A percentile compares a stretch with the other conserved stretches of the same genome.
Evolutionary conservation across 805 yeast species (phyloP).

Genomic region (Saitoella complicata): DNA sequence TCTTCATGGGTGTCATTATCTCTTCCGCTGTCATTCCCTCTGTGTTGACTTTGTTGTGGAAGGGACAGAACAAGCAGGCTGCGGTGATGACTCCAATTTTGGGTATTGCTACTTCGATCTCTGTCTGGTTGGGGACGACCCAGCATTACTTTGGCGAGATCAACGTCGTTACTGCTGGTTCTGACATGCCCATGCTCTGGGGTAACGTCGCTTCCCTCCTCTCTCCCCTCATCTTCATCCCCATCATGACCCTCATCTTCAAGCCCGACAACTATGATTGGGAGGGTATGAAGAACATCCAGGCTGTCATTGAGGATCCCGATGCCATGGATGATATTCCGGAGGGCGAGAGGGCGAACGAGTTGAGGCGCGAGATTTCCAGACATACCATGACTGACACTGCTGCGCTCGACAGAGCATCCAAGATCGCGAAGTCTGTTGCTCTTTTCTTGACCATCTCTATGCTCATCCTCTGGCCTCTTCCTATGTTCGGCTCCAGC

Average conservation of each 20-base stretch:
- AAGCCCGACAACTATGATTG: constrained; percentile 39
- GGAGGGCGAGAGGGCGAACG: no score
- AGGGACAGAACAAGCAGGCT: constrained; percentile 35
- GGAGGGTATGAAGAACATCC: constrained; percentile 30
- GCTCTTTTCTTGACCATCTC: constrained; percentile 28
- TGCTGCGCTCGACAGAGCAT: not conserved
- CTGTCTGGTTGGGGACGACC: constrained; percentile 64
- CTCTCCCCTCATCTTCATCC: constrained; percentile 31
- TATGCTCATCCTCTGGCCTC: constrained; percentile 61
- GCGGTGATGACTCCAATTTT: constrained; percentile 63
- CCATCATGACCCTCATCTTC: constrained; percentile 28
- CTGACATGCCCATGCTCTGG: constrained; percentile 68
- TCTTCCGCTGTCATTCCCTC: constrained; percentile 22
- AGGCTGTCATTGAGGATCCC: constrained; percentile 27
- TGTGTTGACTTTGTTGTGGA: constrained; percentile 46
- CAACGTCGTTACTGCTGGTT: constrained; percentile 49
- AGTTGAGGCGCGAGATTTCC: no score
- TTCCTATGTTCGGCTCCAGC: constrained; percentile 69
- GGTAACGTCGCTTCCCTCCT: constrained; percentile 43
- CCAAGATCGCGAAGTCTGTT: constrained; percentile 1
- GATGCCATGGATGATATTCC: no score
- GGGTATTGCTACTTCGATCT: constrained; percentile 58
- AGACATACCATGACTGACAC: not conserved
- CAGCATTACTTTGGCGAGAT: constrained; percentile 24
- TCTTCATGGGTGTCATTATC: constrained; percentile 69